Conservation (phyloP, 2,329 filamentous ascomycete species). For the Xylariaceae sp. region DNA sequence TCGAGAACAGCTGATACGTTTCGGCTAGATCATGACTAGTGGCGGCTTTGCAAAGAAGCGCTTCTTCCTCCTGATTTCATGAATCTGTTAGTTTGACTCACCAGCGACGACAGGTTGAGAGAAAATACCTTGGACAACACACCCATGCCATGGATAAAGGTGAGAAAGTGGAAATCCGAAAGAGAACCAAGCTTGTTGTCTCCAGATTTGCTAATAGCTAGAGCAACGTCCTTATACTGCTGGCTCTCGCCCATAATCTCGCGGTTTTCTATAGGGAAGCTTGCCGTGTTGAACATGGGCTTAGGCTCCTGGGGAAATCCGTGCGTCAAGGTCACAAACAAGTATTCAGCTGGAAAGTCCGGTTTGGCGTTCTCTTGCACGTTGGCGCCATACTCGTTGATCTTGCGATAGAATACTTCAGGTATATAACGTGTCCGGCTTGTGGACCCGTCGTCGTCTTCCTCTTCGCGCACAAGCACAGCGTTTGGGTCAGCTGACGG, state of each 20-base stretch:
- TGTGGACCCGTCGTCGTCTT: slow-evolving; percentile 69
- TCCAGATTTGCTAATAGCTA: slow-evolving; percentile 61
- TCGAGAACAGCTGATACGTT: slow-evolving; percentile 77
- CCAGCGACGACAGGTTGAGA: slow-evolving; percentile 13
- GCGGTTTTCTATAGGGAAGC: slow-evolving; percentile 89
- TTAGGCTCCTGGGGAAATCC: slow-evolving; percentile 82
- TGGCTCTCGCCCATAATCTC: slow-evolving; percentile 82
- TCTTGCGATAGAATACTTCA: slow-evolving; percentile 91
- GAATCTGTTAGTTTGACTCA: not conserved
- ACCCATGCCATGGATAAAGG: slow-evolving; percentile 75
- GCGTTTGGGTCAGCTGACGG: slow-evolving; percentile 87
- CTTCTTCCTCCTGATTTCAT: slow-evolving; percentile 72
- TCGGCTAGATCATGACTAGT: slow-evolving; percentile 76
- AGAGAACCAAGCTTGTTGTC: slow-evolving; percentile 61
- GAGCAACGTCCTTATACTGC: slow-evolving; percentile 65
- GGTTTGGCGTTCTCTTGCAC: slow-evolving; percentile 98
- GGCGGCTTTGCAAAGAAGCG: slow-evolving; percentile 79
- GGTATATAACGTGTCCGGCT: slow-evolving; percentile 84
- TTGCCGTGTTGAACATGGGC: slow-evolving; percentile 68
- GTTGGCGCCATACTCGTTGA: slow-evolving; percentile 95
- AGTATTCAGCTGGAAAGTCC: slow-evolving; percentile 91
- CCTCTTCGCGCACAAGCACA: slow-evolving; percentile 92
- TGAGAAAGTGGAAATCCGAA: slow-evolving; percentile 93
- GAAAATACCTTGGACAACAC: slow-evolving; percentile 75
- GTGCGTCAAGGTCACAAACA: slow-evolving; percentile 92